Evolutionary conservation across 73 alveolate genomes (phyloP), one percentile per base, ranked within the genome.

Genomic region (Stentor coeruleus): DNA sequence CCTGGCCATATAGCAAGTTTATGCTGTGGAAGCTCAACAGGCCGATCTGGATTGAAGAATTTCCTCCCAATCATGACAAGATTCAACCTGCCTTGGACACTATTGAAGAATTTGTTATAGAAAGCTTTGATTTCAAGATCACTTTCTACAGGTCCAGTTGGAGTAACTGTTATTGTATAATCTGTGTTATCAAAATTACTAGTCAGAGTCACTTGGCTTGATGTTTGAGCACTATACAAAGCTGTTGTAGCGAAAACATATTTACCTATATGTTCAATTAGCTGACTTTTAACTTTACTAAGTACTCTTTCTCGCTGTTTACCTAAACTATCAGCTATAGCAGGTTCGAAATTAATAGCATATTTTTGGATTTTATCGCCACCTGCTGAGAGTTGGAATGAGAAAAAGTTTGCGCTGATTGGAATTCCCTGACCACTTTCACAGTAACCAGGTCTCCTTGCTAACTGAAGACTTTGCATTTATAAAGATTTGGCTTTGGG

Each of bases 1-100:
- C 96, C 96, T 3, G 96, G 96, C 93, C 90, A 84, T 3, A 90
- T 59, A 39, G 59, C 82, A 30, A 90, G 49, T 40, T 80, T 79
- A 38, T 87, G 90, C 4, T 84, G 59, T 39, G 77, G 49, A n/a
- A 87, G 40, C 33, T 55, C 41, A 39, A 28, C 79, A 35, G 88
- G 74, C 28, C 81, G 30, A 4, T 84, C 85, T 4, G 93, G 90
- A 60, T 85, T 74, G 82, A 83, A 87, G 81, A 58, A 87, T 37
- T 82, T 84, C 55, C 93, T 75, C 37, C 93, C 93, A 11, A 90
- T 66, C 81, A 83, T 55, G 60, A 86, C 80, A 39, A 87, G 74
- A 38, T 55, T 74, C 0, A 87, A 76, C 85, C 76, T 81, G 74
- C 81, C 85, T 26, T 86, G 66, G 36, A 87, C 85, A 3, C 77